phyloP scores from a whole-genome alignment of 129 eudicot species.

The carrot (Daucus carota) region DH1_v3.0 NC_030386.2:5509501-5510000 shows the following conservation, averaged over 20 bases:
- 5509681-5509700: not conserved
- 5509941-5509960: not conserved
- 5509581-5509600: constrained; percentile 63
- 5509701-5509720: not conserved
- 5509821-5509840: not conserved
- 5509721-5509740: not conserved
- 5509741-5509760: not conserved
- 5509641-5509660: constrained; percentile 75
- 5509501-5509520: constrained; percentile 88
- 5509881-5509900: not conserved
- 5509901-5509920: not conserved
- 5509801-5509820: not conserved
- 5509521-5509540: constrained; percentile 60
- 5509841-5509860: not conserved
- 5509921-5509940: not conserved
- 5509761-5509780: not conserved
- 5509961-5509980: not conserved
- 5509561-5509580: constrained; percentile 77
- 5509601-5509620: constrained; percentile 71
- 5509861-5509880: not conserved
- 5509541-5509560: constrained; percentile 89
- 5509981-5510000: not conserved
- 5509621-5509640: constrained; percentile 60
- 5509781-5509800: not conserved
- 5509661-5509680: constrained; percentile 45